Conservation (phyloP, 345 rosid species). For the Salix viminalis region DNA sequence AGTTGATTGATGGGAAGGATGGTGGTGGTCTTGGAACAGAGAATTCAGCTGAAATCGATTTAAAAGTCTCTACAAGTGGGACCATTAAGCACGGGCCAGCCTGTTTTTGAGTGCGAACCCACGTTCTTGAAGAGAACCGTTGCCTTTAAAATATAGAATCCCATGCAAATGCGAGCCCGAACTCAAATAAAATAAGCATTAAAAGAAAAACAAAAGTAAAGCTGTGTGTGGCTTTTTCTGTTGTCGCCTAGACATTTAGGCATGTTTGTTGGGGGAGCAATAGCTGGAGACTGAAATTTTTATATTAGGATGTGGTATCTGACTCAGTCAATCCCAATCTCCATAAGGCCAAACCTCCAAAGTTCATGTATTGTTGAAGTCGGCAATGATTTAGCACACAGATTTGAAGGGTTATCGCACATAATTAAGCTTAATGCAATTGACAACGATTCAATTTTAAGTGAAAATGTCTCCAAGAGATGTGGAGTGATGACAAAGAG, state of each 20-base stretch:
- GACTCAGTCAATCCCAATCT: no score
- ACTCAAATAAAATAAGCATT: background rate
- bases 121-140: background rate
- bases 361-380: no score
- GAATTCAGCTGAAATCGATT: background rate
- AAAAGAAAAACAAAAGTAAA: background rate
- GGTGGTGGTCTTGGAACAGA: constrained; percentile 2
- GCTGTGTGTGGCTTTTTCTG: background rate
- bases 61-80: background rate
- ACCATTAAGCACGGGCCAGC: constrained; percentile 3
- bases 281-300: background rate
- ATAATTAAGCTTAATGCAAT: no score
- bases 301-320: background rate
- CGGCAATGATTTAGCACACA: no score
- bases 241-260: constrained; percentile 22
- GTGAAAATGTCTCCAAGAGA: no score
- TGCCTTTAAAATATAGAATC: constrained; percentile 1
- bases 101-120: constrained; percentile 14
- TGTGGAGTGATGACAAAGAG: no score
- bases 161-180: background rate
- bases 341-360: no score
- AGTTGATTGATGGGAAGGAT: background rate
- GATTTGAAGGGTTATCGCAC: no score
- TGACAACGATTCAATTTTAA: no score
- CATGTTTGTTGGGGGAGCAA: constrained; percentile 7